Conservation (phyloP, 176 grass and related monocot species). For the Oryza brachyantha region DNA sequence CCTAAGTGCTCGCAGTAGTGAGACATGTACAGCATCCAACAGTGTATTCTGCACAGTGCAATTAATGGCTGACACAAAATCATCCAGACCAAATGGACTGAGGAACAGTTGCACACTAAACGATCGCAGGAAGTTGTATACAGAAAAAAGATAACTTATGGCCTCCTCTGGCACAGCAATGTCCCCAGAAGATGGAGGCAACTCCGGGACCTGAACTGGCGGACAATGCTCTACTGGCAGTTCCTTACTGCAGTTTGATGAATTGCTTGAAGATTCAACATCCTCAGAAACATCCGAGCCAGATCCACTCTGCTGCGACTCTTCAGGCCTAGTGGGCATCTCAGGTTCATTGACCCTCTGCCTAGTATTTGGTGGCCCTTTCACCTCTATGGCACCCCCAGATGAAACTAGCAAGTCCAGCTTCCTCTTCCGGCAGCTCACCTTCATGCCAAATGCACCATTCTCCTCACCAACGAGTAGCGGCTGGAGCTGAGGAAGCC, state of each 20-base stretch:
- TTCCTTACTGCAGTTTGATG: constrained; percentile 52
- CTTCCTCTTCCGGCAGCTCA: constrained; percentile 88
- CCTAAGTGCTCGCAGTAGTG: constrained; percentile 59
- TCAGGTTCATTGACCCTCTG: constrained; percentile 46
- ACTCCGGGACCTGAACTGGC: constrained; percentile 41
- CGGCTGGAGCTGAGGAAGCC: constrained; percentile 36
- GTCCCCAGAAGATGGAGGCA: constrained; percentile 76
- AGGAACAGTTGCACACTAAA: constrained; percentile 85
- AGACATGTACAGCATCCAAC: constrained; percentile 84
- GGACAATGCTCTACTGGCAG: constrained; percentile 19
- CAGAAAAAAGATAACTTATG: constrained; percentile 72
- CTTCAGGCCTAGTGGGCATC: constrained; percentile 26
- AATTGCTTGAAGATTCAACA: constrained; percentile 74
- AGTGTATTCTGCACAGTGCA: constrained; percentile 71
- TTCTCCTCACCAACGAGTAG: constrained; percentile 36
- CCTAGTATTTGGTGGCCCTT: constrained; percentile 30
- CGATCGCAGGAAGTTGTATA: constrained; percentile 87
- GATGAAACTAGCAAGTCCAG: constrained; percentile 67
- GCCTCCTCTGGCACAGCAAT: constrained; percentile 72
- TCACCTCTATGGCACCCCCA: constrained; percentile 13
- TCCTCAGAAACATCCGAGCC: constrained; percentile 65
- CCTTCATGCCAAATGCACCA: constrained; percentile 61
- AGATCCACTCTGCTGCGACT: constrained; percentile 28
- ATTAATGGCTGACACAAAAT: constrained; percentile 83
- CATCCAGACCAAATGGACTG: constrained; percentile 80